phyloP scores from a whole-genome alignment of 1,284 basidiomycete species.

The Mycena citricolor region DNA sequence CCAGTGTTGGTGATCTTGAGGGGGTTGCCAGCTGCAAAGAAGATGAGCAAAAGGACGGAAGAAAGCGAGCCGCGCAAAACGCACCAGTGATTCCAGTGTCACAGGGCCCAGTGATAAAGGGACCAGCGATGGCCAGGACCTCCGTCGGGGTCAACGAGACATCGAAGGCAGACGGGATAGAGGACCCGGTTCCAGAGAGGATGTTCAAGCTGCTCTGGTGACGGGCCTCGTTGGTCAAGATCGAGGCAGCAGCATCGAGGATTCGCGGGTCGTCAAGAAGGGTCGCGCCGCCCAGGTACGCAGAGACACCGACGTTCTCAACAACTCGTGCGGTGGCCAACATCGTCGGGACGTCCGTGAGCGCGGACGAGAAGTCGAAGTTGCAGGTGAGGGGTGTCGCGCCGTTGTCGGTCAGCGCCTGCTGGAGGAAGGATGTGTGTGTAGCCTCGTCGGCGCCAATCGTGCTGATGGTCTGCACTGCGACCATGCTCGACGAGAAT shows the following conservation, averaged over 20 bases:
- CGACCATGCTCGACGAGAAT: constrained; percentile 55
- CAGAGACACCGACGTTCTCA: constrained; percentile 78
- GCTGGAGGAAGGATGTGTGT: constrained; percentile 56
- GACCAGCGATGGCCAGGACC: constrained; percentile 70
- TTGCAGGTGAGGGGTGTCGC: constrained; percentile 56
- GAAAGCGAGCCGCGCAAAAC: constrained; percentile 21
- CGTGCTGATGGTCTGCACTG: constrained; percentile 59
- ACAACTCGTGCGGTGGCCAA: constrained; percentile 71
- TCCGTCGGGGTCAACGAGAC: constrained; percentile 66
- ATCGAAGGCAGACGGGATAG: constrained; percentile 72
- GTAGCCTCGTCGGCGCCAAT: constrained; percentile 67
- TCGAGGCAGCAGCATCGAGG: constrained; percentile 70
- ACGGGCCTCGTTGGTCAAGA: constrained; percentile 80
- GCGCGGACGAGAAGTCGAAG: constrained; percentile 67
- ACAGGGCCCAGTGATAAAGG: constrained; percentile 71
- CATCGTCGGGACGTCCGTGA: constrained; percentile 73
- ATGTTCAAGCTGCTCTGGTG: constrained; percentile 79
- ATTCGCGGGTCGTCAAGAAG: constrained; percentile 64
- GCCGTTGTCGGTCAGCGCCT: constrained; percentile 56
- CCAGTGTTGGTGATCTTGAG: constrained; percentile 66
- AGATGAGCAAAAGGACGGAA: constrained; percentile 4
- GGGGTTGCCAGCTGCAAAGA: constrained; percentile 52
- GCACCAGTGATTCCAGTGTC: constrained; percentile 59
- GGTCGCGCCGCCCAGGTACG: constrained; percentile 77
- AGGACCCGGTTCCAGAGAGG: constrained; percentile 53